Base-by-base conservation (phyloP, 306 rosid genomes). In the Cyclanthera cordifolia region DNA sequence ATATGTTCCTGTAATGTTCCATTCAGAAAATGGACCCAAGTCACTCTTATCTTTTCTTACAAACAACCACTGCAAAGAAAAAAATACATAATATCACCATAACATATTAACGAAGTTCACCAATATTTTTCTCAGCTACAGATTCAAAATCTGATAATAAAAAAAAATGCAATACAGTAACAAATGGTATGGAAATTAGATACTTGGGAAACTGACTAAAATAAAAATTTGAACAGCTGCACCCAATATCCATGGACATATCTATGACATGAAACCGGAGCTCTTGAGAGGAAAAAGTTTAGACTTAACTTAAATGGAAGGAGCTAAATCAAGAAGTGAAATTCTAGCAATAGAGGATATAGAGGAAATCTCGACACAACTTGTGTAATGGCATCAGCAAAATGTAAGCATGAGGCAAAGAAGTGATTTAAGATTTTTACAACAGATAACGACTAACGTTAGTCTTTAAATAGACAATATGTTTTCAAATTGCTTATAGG, bases 1-100 rank as follows among this genome's bases (percentile, higher is more conserved):
- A 74, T 93, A 93, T 24, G 99, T 93, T 83, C 99, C 99, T 7
- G 87, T 90, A 76, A 93, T 88, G 72, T 93, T 93, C 99, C 99
- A 93, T 64, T 82, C 65, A 70, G 96, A 84, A 82, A 87, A 93
- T 53, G 95, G 91, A 73, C 95, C 99, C 56, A 85, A 52, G 70
- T 85, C 99, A 73, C 83, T 83, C 78, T 90, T 95, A 2, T 88
- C 95, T 82, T 88, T 93, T 75, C 84, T 87, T 37, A 87, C 64
- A 70, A 86, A 83, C 53, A 90, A 74, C 99, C 99, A 90, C 99
- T 93, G 95, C 84, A 85, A 83, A 66, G 69, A 75, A 72, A 72
- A 52, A 65, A 16, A 4, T 65, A 67, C 41, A 24, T 27, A 58
- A 43, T 73, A 39, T 64, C 70, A 72, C 21, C 39, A 66, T 13